Evolutionary conservation across 1,284 basidiomycete genomes (phyloP).

Genomic region (Cystobasidium sp.): DNA sequence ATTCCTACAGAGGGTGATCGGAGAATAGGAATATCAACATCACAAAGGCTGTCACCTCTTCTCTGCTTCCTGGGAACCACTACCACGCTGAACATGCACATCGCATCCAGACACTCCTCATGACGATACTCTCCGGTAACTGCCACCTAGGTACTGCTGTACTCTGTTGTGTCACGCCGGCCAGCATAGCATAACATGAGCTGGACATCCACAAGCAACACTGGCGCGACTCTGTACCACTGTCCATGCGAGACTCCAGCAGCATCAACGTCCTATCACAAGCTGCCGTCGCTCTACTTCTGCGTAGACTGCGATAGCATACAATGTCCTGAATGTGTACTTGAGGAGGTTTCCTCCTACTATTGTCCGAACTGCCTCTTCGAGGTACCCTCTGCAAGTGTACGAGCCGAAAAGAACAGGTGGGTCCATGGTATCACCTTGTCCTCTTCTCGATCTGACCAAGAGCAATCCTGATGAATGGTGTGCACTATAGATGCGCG

Average conservation of each 20-base stretch:
- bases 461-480: conserved; percentile 28
- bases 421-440: conserved; percentile 53
- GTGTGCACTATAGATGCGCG: conserved; percentile 72
- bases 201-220: conserved; percentile 6
- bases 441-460: background rate
- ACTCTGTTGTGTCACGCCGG: background rate
- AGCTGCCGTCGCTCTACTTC: conserved; percentile 85
- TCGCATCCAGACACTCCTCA: too few species aligned
- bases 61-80: too few species aligned
- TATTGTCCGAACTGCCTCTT: conserved; percentile 99
- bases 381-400: conserved; percentile 94
- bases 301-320: conserved; percentile 98
- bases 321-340: conserved; percentile 87
- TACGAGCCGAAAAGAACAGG: conserved; percentile 94
- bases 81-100: too few species aligned
- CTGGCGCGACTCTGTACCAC: conserved; percentile 36
- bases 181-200: background rate
- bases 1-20: too few species aligned
- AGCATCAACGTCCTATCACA: conserved; percentile 64
- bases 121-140: too few species aligned
- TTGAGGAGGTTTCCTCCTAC: conserved; percentile 90
- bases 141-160: too few species aligned
- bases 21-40: too few species aligned
- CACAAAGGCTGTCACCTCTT: too few species aligned
- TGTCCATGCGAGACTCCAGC: conserved; percentile 32